Percentiles rank a stretch among this genome's conserved stretches.
phyloP scores from a whole-genome alignment of 345 rosid genomes.

The Salix suchowensis region DNA sequence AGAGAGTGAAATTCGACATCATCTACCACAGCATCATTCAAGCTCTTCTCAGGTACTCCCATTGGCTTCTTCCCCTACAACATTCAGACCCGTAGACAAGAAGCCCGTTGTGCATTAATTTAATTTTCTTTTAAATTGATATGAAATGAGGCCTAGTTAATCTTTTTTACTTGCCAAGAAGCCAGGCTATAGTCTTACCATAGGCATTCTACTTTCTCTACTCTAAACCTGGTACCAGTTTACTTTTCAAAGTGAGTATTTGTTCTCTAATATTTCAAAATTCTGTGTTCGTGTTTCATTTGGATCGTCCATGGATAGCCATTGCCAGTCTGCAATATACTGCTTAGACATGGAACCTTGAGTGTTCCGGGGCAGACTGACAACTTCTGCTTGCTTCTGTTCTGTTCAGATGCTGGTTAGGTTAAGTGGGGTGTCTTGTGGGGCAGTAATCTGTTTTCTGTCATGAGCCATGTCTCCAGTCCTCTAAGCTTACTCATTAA shows the following conservation, averaged over 20 bases:
- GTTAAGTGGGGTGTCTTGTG: conserved; percentile 14
- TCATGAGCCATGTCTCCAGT: neutral
- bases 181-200: neutral
- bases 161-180: conserved; percentile 10
- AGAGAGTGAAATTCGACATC: conserved; percentile 32
- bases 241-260: conserved; percentile 7
- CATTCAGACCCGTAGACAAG: conserved; percentile 45
- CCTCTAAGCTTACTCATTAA: neutral
- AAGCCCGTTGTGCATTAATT: conserved; percentile 21
- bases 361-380: conserved; percentile 15
- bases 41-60: conserved; percentile 65
- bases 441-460: neutral
- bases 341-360: conserved; percentile 19
- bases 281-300: neutral
- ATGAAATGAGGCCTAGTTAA: conserved; percentile 3
- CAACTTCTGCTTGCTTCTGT: conserved; percentile 12
- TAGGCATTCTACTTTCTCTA: too few species aligned
- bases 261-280: conserved; percentile 1
- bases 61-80: conserved; percentile 51
- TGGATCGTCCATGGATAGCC: neutral
- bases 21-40: conserved; percentile 35
- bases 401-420: neutral
- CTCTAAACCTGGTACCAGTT: neutral
- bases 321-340: conserved; percentile 2
- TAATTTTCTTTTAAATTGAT: conserved; percentile 10